Base-by-base conservation (phyloP, 345 rosid genomes). In the Geranium rotundifolium region DNA sequence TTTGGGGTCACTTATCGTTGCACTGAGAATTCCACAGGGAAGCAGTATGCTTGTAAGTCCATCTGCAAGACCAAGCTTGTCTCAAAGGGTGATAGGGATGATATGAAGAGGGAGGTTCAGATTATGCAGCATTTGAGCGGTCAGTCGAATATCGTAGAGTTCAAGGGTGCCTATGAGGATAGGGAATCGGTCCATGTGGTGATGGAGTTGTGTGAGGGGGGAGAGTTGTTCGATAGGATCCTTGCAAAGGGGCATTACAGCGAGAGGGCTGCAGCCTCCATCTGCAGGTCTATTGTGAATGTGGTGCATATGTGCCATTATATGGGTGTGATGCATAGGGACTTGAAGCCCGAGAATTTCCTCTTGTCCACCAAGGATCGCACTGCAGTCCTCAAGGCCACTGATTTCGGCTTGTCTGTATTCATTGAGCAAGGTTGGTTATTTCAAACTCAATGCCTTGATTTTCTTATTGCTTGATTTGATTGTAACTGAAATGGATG, bases 51-150 rank as follows among this genome's bases (percentile, higher is more conserved):
- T 58, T 92, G 97, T 73, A 89, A 89, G 72, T 85, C 98, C 19
- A 87, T 89, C 29, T 80, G 89, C 27, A 87, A 87, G 83, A 81
- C 87, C 71, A 92, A 89, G 64, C 72, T 92, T 15, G 79, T 73
- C 34, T 81, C 65, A 10, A 87, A 80, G 76, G 76, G 73, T 17
- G 95, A 92, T 61, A 87, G 70, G 63, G 98, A 92, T 13, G 97
- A 89, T 66, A 81, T 87, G 70, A 84, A 62, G 72, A 84, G 88
- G 65, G 98, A 92, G 91, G 65, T 92, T 60, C 91, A 79, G 71
- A 92, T 92, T 57, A 89, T 89, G 98, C 93, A 92, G 85, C 97
- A 92, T 67, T 73, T 92, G 82, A 84, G 88, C 73, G 98, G 95
- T 12, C 97, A 92, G 72, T 95, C 95, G 15, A 92, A 84, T 23